Conservation (phyloP, 2,329 filamentous ascomycete genomes). For the Ceratocystis variospora region DNA sequence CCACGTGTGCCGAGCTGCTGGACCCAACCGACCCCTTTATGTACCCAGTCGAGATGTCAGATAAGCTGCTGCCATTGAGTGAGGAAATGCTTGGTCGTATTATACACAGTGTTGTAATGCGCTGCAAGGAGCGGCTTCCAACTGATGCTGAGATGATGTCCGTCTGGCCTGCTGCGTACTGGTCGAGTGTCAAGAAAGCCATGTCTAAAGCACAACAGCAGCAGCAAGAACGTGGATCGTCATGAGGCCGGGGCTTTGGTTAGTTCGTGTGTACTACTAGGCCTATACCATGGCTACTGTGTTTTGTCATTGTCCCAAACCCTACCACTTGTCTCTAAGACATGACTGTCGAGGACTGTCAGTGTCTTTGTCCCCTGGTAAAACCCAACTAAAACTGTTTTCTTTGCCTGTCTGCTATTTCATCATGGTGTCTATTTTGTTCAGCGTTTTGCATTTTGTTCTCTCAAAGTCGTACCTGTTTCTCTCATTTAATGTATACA, state of each 20-base stretch:
- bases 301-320: neutral
- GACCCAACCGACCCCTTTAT: constrained; percentile 47
- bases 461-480: neutral
- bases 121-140: constrained; percentile 45
- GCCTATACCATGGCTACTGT: neutral
- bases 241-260: neutral
- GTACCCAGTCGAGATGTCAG: constrained; percentile 44
- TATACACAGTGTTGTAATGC: constrained; percentile 47
- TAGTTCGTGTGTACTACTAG: neutral
- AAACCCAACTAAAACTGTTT: neutral
- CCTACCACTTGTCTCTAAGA: neutral
- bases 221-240: constrained; percentile 5
- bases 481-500: neutral
- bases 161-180: constrained; percentile 49
- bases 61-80: constrained; percentile 44
- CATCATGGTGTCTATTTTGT: neutral
- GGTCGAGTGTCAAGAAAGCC: constrained; percentile 43
- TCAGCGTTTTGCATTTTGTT: neutral
- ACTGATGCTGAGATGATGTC: constrained; percentile 42
- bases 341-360: too few species aligned
- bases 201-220: constrained; percentile 23
- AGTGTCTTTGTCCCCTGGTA: neutral
- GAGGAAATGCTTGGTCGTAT: constrained; percentile 49
- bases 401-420: neutral
- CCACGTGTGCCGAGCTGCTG: constrained; percentile 50